phyloP scores from a whole-genome alignment of 177 flowering plant genomes.

The Vitis hybrid region DNA sequence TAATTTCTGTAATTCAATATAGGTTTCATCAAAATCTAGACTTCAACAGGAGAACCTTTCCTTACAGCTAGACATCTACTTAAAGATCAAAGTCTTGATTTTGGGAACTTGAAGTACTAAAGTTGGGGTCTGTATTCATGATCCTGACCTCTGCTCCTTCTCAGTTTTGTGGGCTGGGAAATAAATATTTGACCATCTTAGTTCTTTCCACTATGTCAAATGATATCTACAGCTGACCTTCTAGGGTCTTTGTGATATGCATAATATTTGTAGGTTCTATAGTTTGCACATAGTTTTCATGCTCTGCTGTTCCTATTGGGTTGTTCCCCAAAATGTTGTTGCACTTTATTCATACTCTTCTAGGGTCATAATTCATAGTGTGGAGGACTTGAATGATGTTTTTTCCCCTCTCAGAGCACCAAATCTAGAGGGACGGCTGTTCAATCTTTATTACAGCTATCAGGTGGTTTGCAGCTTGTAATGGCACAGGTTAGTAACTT shows the following conservation, averaged over 20 bases:
- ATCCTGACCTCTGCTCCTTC: background rate
- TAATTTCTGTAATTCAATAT: too few relatives aligned
- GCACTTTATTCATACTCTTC: background rate
- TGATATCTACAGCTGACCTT: background rate
- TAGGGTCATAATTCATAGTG: background rate
- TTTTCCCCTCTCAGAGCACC: slow-evolving; percentile 47
- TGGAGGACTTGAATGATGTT: background rate
- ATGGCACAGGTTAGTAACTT: slow-evolving; percentile 64
- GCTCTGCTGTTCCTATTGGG: background rate
- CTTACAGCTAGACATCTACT: too few relatives aligned
- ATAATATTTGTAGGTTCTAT: background rate
- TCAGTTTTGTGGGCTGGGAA: background rate
- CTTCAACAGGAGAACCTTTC: too few relatives aligned
- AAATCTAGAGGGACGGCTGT: slow-evolving; percentile 48
- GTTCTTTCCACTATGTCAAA: background rate
- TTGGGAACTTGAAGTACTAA: background rate
- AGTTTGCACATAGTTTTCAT: background rate
- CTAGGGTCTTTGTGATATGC: background rate
- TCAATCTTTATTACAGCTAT: slow-evolving; percentile 62
- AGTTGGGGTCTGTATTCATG: background rate
- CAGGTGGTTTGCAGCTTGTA: slow-evolving; percentile 78
- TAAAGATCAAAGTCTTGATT: background rate
- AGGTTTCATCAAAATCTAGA: too few relatives aligned
- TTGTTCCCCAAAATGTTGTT: background rate
- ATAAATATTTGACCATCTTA: background rate